phyloP scores from a whole-genome alignment of 345 rosid species.

The Acer negundo region DNA sequence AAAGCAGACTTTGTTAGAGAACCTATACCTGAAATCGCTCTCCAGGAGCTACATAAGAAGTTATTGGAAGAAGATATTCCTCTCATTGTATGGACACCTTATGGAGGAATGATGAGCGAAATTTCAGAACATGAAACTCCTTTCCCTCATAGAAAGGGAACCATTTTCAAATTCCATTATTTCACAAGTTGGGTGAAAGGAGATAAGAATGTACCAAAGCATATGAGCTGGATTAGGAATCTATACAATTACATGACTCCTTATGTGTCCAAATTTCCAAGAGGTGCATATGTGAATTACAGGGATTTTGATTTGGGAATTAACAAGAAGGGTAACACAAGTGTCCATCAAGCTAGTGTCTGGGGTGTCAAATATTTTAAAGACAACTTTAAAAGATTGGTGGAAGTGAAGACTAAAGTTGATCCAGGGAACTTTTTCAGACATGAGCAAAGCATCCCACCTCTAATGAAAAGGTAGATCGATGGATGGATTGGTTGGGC shows the following conservation, averaged over 20 bases:
- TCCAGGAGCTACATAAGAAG: constrained; percentile 50
- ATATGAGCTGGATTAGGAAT: constrained; percentile 43
- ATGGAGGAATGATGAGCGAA: constrained; percentile 67
- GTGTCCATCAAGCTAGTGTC: too few relatives aligned
- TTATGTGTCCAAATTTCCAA: constrained; percentile 50
- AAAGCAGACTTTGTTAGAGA: constrained; percentile 55
- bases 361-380: too few relatives aligned
- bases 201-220: constrained; percentile 4
- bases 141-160: constrained; percentile 65
- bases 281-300: constrained; percentile 60
- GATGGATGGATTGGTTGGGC: too few relatives aligned
- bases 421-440: too few relatives aligned
- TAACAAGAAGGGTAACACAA: too few relatives aligned
- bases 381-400: too few relatives aligned
- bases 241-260: constrained; percentile 51
- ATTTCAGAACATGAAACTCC: constrained; percentile 48
- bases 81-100: constrained; percentile 64
- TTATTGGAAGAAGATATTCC: constrained; percentile 52
- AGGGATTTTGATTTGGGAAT: constrained; percentile 39
- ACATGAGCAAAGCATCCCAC: too few relatives aligned
- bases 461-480: too few relatives aligned
- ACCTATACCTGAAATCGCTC: constrained; percentile 34
- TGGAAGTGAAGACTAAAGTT: too few relatives aligned
- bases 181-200: constrained; percentile 13
- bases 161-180: constrained; percentile 51